phyloP scores from a whole-genome alignment of 2,329 filamentous ascomycete genomes.

The Ceratocystiopsis brevicomis region DNA sequence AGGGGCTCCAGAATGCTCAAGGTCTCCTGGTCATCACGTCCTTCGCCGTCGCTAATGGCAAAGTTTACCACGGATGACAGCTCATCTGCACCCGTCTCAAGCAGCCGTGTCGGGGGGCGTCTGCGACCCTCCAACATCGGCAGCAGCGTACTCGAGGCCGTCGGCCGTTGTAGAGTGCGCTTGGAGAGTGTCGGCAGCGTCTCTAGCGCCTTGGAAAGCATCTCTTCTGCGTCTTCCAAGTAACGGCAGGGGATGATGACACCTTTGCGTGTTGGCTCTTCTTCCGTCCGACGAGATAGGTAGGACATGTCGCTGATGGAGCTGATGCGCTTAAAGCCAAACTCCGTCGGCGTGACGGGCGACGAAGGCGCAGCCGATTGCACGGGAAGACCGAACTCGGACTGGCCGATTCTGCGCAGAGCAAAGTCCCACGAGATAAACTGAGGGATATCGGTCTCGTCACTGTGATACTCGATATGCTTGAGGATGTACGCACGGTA shows the following conservation, averaged over 20 bases:
- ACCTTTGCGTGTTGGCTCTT: conserved; percentile 74
- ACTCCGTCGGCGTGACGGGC: conserved; percentile 54
- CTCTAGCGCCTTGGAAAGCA: conserved; percentile 67
- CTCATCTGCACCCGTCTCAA: conserved; percentile 33
- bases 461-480: conserved; percentile 69
- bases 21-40: conserved; percentile 62
- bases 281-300: conserved; percentile 49
- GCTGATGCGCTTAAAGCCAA: conserved; percentile 60
- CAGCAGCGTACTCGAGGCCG: conserved; percentile 34
- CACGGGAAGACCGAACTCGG: conserved; percentile 69
- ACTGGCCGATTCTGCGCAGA: conserved; percentile 78
- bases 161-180: conserved; percentile 18
- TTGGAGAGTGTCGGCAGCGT: conserved; percentile 42
- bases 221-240: conserved; percentile 83
- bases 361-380: conserved; percentile 68
- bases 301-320: conserved; percentile 97
- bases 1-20: conserved; percentile 56
- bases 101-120: too few species aligned
- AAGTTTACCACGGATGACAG: conserved; percentile 85
- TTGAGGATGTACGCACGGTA: conserved; percentile 93
- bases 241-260: conserved; percentile 88
- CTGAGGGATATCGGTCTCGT: conserved; percentile 46
- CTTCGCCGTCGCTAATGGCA: conserved; percentile 75
- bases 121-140: conserved; percentile 31
- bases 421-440: conserved; percentile 94